These are phyloP conservation scores for Auricularia heimuer DNA, from an alignment of 768 basidiomycete species.

Conservation along the genomic window DNA sequence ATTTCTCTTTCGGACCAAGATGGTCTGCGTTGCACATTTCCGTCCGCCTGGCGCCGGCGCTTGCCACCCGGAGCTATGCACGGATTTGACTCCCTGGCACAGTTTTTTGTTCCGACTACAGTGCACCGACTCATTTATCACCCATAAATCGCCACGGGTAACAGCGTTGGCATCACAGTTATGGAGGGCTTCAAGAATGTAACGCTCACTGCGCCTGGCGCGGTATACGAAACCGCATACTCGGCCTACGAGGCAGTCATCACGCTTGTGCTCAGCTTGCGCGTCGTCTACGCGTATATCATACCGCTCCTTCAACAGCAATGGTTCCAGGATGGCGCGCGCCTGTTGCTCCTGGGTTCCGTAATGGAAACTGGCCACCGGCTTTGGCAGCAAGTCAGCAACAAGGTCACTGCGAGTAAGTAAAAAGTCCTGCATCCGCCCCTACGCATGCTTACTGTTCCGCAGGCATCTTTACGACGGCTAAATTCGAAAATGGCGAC, in stretches of 20 bases:
- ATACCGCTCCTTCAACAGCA: background rate
- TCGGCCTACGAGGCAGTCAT: background rate
- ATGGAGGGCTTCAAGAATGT: background rate
- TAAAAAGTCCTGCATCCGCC: background rate
- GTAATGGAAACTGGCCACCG: background rate
- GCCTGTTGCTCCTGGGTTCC: background rate
- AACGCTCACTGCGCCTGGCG: background rate
- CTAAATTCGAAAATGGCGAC: background rate
- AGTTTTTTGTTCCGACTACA: too few species aligned
- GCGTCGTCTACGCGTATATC: background rate
- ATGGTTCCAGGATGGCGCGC: background rate
- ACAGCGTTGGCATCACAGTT: background rate
- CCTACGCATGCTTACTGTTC: background rate
- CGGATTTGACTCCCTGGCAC: too few species aligned
- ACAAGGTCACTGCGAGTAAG: background rate
- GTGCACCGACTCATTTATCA: too few species aligned
- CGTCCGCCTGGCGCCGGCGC: too few species aligned
- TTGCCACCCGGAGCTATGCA: too few species aligned
- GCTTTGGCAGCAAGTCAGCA: background rate
- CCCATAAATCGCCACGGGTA: too few species aligned
- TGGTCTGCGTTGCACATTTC: too few species aligned
- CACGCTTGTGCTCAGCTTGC: background rate
- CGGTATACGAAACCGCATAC: background rate
- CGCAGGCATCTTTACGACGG: background rate
- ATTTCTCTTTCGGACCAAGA: too few species aligned